Conservation (phyloP, 176 grass and related monocot genomes). For the Tuctoria greenei region DNA sequence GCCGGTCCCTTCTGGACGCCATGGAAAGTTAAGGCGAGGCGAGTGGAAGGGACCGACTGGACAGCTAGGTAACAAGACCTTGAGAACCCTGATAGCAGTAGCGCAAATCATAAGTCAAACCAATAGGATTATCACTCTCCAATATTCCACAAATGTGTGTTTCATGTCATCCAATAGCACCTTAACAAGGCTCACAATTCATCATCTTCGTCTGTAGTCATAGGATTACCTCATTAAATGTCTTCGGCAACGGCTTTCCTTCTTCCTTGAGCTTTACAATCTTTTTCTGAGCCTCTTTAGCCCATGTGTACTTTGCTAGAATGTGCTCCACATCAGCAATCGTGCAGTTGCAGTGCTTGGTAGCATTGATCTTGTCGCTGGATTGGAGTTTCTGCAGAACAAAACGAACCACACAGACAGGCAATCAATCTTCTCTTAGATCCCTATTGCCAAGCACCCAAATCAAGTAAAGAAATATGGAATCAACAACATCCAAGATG, state of each 20-base stretch:
- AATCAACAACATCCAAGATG: background rate
- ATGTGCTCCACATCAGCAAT: conserved; percentile 93
- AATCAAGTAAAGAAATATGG: background rate
- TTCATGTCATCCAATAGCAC: background rate
- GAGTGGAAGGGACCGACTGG: no score
- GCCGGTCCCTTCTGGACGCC: no score
- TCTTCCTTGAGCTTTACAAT: conserved; percentile 76
- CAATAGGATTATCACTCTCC: background rate
- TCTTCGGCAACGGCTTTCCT: conserved; percentile 80
- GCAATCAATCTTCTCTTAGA: background rate
- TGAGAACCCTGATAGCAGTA: no score
- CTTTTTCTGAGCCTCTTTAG: conserved; percentile 87
- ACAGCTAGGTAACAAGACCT: no score
- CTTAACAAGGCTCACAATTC: background rate
- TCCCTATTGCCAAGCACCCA: background rate
- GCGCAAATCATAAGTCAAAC: background rate
- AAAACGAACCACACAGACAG: conserved; percentile 15
- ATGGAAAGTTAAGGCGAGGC: no score
- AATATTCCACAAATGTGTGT: background rate
- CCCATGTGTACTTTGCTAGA: conserved; percentile 86
- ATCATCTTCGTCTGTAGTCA: background rate
- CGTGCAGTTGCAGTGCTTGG: conserved; percentile 85
- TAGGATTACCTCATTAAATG: conserved; percentile 70
- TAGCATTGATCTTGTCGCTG: conserved; percentile 71
- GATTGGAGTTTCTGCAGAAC: conserved; percentile 57